These are phyloP conservation scores for Epichloe typhina DNA, from an alignment of 2,329 filamentous ascomycete genomes.

Conservation along the genomic window DNA sequence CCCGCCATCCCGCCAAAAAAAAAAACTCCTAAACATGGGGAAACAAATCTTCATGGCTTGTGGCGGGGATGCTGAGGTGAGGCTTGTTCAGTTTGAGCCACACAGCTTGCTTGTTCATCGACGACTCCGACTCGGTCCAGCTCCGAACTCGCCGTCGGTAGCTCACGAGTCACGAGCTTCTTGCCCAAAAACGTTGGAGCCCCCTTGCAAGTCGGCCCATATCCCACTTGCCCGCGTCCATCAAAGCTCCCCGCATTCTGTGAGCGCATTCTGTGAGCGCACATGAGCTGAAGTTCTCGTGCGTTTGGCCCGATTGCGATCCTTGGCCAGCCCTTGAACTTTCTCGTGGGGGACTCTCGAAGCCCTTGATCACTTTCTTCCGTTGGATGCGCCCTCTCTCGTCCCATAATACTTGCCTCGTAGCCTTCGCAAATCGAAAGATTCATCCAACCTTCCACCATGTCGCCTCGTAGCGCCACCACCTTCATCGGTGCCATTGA, in stretches of 20 bases:
- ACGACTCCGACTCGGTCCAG: neutral
- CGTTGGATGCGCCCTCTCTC: conserved; percentile 11
- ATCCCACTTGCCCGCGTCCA: conserved; percentile 3
- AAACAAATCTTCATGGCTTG: neutral
- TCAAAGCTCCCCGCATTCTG: neutral
- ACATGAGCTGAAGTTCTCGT: too few species aligned
- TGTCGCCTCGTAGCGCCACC: conserved; percentile 18
- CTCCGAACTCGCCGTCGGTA: neutral
- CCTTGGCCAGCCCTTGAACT: neutral
- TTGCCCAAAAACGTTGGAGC: neutral
- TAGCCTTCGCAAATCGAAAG: conserved; percentile 1
- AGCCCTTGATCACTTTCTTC: neutral
- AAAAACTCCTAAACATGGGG: neutral
- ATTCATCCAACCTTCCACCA: conserved; percentile 10
- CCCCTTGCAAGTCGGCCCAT: neutral
- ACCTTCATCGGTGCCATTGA: conserved; percentile 64
- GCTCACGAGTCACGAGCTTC: neutral
- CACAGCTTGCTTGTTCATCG: neutral
- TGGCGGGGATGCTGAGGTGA: neutral
- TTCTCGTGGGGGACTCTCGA: neutral
- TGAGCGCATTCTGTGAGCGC: neutral
- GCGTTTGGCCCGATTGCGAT: neutral
- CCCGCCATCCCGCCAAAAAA: neutral
- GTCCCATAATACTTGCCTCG: conserved; percentile 10
- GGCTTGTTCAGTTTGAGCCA: neutral